phyloP scores from a whole-genome alignment of 345 rosid species.

The Lagerstroemia speciosa region DNA sequence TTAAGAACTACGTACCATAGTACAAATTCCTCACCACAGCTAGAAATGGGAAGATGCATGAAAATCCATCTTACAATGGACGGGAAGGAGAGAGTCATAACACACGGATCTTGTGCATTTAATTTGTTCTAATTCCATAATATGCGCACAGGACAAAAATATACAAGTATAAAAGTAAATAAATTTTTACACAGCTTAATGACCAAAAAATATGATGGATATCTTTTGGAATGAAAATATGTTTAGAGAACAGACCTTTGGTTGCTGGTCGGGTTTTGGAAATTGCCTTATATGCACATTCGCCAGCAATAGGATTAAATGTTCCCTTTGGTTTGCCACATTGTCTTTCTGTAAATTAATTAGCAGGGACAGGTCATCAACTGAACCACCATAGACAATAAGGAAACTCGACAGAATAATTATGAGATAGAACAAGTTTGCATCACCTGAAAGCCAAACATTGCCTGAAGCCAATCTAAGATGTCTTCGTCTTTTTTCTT shows the following conservation, averaged over 20 bases:
- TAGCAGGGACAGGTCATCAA: conserved; percentile 4
- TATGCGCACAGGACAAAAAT: not conserved
- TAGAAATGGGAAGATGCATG: not conserved
- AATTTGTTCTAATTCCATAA: not conserved
- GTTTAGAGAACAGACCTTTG: conserved; percentile 53
- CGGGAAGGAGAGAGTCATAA: not conserved
- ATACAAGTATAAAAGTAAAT: not conserved
- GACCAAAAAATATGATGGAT: not conserved
- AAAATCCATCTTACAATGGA: not conserved
- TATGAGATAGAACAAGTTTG: not conserved
- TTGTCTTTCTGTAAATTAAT: conserved; percentile 65
- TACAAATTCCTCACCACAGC: not conserved
- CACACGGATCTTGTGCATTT: not conserved
- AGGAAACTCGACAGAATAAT: not conserved
- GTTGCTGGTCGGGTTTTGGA: conserved; percentile 96
- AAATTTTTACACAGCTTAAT: not conserved
- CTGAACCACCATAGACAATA: conserved; percentile 1
- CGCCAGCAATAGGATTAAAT: conserved; percentile 85
- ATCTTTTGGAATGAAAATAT: conserved; percentile 1
- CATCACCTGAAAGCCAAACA: conserved; percentile 98
- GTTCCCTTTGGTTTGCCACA: conserved; percentile 99
- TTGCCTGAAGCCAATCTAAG: conserved; percentile 96
- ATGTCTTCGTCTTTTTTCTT: conserved; percentile 85
- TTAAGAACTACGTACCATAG: not conserved
- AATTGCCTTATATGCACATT: conserved; percentile 93